These are phyloP conservation scores for Nyssa sinensis DNA, from an alignment of 148 eudicot genomes.

Conservation along the genomic window DNA sequence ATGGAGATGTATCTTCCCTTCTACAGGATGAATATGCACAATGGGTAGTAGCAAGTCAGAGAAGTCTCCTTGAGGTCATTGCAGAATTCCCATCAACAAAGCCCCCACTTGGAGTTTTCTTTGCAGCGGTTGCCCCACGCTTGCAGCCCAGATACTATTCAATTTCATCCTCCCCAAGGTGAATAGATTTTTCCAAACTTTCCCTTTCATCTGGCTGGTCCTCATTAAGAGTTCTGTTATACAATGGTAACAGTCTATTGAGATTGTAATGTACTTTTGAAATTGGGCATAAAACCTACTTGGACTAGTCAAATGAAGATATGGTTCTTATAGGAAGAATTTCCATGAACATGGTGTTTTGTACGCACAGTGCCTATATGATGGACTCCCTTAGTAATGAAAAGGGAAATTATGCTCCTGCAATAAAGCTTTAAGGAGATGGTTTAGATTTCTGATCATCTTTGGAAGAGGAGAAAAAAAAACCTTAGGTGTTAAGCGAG, in stretches of 20 bases:
- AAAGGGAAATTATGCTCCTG: not conserved
- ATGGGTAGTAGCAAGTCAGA: constrained; percentile 78
- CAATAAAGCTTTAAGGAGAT: no score
- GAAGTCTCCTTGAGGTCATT: constrained; percentile 96
- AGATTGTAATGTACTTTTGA: not conserved
- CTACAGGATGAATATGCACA: constrained; percentile 90
- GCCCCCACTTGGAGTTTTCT: constrained; percentile 96
- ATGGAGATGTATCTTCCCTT: not conserved
- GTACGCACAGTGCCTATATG: not conserved
- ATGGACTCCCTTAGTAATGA: not conserved
- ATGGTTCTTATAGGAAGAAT: no score
- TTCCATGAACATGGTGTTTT: not conserved
- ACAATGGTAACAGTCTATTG: not conserved
- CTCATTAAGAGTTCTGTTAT: not conserved
- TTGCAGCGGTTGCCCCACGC: constrained; percentile 90
- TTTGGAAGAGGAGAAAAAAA: not conserved
- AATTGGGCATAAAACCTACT: not conserved
- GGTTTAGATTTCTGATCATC: not conserved
- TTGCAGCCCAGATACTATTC: constrained; percentile 95
- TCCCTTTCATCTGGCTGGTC: not conserved
- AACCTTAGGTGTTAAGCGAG: not conserved
- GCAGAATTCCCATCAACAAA: constrained; percentile 87
- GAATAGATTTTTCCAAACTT: not conserved
- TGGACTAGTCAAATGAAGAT: not conserved
- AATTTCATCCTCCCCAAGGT: constrained; percentile 93